phyloP scores from a whole-genome alignment of 1,139 yeast species.

The Zygotorulaspora mrakii region DNA sequence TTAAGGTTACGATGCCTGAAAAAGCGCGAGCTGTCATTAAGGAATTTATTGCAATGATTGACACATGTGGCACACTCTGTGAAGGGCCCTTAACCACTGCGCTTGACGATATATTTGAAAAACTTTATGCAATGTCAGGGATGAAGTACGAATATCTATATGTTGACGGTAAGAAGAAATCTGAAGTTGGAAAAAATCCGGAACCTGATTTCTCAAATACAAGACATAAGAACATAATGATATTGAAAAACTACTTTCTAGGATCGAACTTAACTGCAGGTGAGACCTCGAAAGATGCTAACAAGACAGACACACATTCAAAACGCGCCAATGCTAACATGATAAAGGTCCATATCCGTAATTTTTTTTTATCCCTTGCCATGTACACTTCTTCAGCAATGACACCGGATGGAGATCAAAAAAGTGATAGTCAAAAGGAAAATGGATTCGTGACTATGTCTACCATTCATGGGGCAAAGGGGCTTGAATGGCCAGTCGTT shows the following conservation, averaged over 20 bases:
- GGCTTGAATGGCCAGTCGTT: slow-evolving; percentile 92
- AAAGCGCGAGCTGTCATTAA: slow-evolving; percentile 24
- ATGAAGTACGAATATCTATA: slow-evolving; percentile 27
- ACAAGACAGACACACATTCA: slow-evolving; percentile 6
- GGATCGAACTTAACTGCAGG: slow-evolving; percentile 27
- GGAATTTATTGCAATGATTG: slow-evolving; percentile 27
- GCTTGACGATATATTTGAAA: slow-evolving; percentile 28
- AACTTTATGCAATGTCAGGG: slow-evolving; percentile 33
- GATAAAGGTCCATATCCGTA: slow-evolving; percentile 41
- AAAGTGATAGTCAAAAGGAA: slow-evolving; percentile 19
- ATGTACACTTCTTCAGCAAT: slow-evolving; percentile 43
- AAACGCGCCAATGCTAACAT: slow-evolving; percentile 3
- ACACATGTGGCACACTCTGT: slow-evolving; percentile 20
- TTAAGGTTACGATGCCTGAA: slow-evolving; percentile 20
- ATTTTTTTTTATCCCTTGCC: slow-evolving; percentile 58
- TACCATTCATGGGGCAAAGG: slow-evolving; percentile 90
- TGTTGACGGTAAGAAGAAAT: slow-evolving; percentile 29
- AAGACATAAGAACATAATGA: slow-evolving; percentile 42
- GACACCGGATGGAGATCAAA: slow-evolving; percentile 19
- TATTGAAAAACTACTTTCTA: slow-evolving; percentile 45
- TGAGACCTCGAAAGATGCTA: slow-evolving; percentile 5
- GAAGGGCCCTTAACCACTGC: slow-evolving; percentile 22
- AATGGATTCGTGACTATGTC: slow-evolving; percentile 45
- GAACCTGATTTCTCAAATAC: slow-evolving; percentile 26
- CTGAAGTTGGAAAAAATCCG: slow-evolving; percentile 20